Evolutionary conservation across 2,329 filamentous ascomycete species (phyloP).

Genomic region (Stachybotrys chartarum): DNA sequence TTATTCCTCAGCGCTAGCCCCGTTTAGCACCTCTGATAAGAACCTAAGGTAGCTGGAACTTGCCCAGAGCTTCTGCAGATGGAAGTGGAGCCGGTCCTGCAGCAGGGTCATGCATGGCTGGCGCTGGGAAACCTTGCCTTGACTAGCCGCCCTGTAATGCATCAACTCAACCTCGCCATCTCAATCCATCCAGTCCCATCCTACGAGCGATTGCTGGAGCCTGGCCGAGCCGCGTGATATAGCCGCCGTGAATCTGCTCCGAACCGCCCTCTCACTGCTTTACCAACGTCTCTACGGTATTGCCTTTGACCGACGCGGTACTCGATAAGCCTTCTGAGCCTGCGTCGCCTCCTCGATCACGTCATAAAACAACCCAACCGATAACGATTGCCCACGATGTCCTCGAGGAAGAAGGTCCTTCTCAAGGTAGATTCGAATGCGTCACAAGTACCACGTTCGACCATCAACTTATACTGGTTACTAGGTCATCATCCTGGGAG

Average conservation of each 20-base stretch:
- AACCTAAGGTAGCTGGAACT: background rate
- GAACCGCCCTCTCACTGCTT: background rate
- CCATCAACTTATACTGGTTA: conserved; percentile 7
- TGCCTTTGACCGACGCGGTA: no score
- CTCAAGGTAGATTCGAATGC: conserved; percentile 58
- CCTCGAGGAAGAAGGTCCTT: conserved; percentile 82
- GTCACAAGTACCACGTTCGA: background rate
- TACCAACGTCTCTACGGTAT: no score
- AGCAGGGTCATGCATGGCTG: background rate
- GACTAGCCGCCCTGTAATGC: background rate
- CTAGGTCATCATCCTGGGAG: conserved; percentile 96
- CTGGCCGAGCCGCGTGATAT: background rate
- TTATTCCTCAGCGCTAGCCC: background rate
- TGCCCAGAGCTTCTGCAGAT: background rate
- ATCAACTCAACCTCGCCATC: background rate
- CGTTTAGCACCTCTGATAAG: background rate
- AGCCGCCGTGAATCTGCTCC: no score
- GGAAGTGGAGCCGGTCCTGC: background rate
- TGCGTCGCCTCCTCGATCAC: conserved; percentile 14
- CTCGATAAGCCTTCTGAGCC: no score
- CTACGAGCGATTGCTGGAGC: background rate
- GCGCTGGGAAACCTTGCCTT: background rate
- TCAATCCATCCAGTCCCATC: background rate
- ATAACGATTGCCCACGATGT: conserved; percentile 45
- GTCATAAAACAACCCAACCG: conserved; percentile 18